Evolutionary conservation across 345 rosid species (phyloP), one percentile per base, ranked within the genome.

Genomic region (Clausena lansium): DNA sequence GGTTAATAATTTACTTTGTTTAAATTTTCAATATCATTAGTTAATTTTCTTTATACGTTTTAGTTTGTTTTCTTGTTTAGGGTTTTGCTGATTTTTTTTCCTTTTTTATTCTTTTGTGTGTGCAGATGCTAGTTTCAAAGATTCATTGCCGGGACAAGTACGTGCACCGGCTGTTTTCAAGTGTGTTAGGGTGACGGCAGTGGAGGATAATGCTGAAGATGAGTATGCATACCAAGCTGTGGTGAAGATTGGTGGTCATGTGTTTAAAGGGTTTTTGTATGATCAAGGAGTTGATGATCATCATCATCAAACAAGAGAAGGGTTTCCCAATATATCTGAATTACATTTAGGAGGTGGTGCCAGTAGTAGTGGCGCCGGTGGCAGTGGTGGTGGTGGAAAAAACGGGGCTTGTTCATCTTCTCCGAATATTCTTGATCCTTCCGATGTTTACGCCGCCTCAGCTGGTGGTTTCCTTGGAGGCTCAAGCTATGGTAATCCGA

Each of bases 201-300:
- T 96, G 79, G 99, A 96, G 50, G 99, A 87, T 11, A 45, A 45
- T 6, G 98, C 98, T 0, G 95, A 90, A 36, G 98, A 92, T 76
- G 97, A 96, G 85, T 92, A 86, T 71, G 98, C 98, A 0, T 96
- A 96, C 72, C 98, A 96, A 69, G 98, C 98, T 5, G 91, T 87
- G 75, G 98, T 91, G 24, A 94, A 91, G 81, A 96, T 96, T 50
- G 93, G 94, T 8, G 98, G 99, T 20, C 99, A 85, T 79, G 91
- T 96, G 22, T 96, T 92, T 75, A 94, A 91, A 89, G 99, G 99
- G 73, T 84, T 96, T 83, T 81, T 96, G 47, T 94, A 94, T 30
- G 98, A 94, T 79, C 97, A 90, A 86, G 98, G 99, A 63, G 84
- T 80, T 45, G 50, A 45, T 13, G 50, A 45, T 52, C 22, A 52